phyloP scores from a whole-genome alignment of 2,329 filamentous ascomycete species.

The Paramyrothecium sp. region DNA sequence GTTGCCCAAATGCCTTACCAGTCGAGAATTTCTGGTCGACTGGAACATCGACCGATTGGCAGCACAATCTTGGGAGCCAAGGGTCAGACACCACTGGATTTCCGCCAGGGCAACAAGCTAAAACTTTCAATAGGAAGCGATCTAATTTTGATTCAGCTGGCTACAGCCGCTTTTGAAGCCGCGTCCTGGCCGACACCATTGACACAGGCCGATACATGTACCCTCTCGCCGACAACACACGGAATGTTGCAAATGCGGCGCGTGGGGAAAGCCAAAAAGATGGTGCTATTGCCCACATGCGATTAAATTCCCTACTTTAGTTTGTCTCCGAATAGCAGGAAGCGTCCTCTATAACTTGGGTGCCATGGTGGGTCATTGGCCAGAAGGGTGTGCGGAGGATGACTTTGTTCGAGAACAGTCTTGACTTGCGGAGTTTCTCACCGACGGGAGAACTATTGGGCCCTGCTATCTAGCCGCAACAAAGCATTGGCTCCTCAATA shows the following conservation, averaged over 20 bases:
- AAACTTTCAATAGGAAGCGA: conserved; percentile 3
- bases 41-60: conserved; percentile 6
- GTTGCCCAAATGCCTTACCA: conserved; percentile 8
- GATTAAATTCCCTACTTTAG: too few relatives aligned
- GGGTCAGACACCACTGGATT: neutral
- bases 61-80: conserved; percentile 6
- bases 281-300: neutral
- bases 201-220: conserved; percentile 5
- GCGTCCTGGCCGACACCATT: conserved; percentile 7
- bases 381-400: too few relatives aligned
- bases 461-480: too few relatives aligned
- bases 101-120: neutral
- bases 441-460: too few relatives aligned
- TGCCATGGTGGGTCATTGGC: too few relatives aligned
- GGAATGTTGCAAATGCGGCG: neutral
- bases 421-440: too few relatives aligned
- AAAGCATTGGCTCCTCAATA: too few relatives aligned
- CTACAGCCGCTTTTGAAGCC: conserved; percentile 5
- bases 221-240: neutral
- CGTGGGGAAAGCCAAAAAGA: neutral
- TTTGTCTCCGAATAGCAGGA: too few relatives aligned
- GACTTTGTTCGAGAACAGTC: too few relatives aligned
- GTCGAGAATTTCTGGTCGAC: conserved; percentile 4
- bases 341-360: too few relatives aligned
- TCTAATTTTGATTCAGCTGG: conserved; percentile 8